These are phyloP conservation scores for Exophiala alcalophila DNA, from an alignment of 2,329 filamentous ascomycete genomes.

Conservation along the genomic window DNA sequence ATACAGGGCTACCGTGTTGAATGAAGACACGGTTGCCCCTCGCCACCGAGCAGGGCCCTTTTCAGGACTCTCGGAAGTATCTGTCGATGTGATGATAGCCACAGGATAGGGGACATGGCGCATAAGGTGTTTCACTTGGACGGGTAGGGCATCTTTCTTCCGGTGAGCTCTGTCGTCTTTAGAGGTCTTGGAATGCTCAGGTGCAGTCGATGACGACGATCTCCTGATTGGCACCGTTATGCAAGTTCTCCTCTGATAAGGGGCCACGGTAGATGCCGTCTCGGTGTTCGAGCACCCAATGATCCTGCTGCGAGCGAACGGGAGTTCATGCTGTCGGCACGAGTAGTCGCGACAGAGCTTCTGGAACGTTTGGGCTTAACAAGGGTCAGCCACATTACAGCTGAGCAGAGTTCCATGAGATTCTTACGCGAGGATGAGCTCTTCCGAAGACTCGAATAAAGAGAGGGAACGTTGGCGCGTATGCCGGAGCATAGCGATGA, in stretches of 20 bases:
- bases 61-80: conserved; percentile 30
- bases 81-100: conserved; percentile 51
- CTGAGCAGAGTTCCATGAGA: neutral
- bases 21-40: conserved; percentile 60
- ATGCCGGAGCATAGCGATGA: too few relatives aligned
- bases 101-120: conserved; percentile 57
- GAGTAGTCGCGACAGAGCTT: conserved; percentile 1
- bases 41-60: conserved; percentile 37
- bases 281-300: too few relatives aligned
- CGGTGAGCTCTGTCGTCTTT: too few relatives aligned
- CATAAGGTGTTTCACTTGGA: conserved; percentile 49
- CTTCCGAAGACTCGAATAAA: neutral
- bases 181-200: too few relatives aligned
- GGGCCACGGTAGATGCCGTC: too few relatives aligned
- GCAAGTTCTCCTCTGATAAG: too few relatives aligned
- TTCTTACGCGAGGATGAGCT: neutral
- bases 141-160: too few relatives aligned
- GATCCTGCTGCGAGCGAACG: too few relatives aligned
- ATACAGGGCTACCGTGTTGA: conserved; percentile 57
- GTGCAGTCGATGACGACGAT: too few relatives aligned
- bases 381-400: neutral
- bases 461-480: neutral
- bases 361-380: conserved; percentile 4
- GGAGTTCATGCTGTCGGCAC: too few relatives aligned
- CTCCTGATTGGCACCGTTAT: too few relatives aligned